Evolutionary conservation across 768 basidiomycete species (phyloP).

Genomic region (Lactarius deliciosus): DNA sequence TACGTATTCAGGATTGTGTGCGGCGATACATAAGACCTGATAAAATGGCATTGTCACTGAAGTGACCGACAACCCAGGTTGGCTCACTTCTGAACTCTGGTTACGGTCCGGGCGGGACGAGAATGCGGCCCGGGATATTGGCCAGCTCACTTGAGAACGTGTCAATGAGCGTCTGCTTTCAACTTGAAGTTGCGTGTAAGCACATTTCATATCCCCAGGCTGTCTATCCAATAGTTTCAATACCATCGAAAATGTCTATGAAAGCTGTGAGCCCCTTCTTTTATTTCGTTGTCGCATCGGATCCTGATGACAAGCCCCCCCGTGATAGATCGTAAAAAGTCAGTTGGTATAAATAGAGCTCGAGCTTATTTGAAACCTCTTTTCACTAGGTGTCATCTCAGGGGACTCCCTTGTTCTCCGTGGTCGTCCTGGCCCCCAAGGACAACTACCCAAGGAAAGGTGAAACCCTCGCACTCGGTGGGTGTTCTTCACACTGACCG

Average conservation of each 20-base stretch:
- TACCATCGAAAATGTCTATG: constrained; percentile 53
- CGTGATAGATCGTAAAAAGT: constrained; percentile 61
- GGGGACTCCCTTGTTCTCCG: constrained; percentile 88
- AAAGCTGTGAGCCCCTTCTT: constrained; percentile 60
- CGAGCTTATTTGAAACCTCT: constrained; percentile 1
- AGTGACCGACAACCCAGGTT: neutral
- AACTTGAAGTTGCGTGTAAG: neutral
- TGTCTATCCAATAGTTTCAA: constrained; percentile 1
- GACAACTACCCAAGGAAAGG: constrained; percentile 91
- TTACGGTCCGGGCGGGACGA: neutral
- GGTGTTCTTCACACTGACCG: neutral
- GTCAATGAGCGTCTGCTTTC: neutral
- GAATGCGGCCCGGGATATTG: neutral
- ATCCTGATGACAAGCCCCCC: constrained; percentile 4
- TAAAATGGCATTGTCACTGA: constrained; percentile 74
- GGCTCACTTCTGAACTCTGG: neutral
- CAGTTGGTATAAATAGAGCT: constrained; percentile 24
- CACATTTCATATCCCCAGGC: neutral
- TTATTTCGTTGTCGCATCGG: neutral
- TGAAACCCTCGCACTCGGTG: constrained; percentile 36
- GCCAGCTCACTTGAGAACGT: neutral
- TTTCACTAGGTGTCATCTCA: constrained; percentile 73
- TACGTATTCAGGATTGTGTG: constrained; percentile 74
- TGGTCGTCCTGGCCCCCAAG: constrained; percentile 71
- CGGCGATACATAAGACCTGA: constrained; percentile 80